Evolutionary conservation across 768 basidiomycete species (phyloP).

Genomic region (Auricularia sp.): DNA sequence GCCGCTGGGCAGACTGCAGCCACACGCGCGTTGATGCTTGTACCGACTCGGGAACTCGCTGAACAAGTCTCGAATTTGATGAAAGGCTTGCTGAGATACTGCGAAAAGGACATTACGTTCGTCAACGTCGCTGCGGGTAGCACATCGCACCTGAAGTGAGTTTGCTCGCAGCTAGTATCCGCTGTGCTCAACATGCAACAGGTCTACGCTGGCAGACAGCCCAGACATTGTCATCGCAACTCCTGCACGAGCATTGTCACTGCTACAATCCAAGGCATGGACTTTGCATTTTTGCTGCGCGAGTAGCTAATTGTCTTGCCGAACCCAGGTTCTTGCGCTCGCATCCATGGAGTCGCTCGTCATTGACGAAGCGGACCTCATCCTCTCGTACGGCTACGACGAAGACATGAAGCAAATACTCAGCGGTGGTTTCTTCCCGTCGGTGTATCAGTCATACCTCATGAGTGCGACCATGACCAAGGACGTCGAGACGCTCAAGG

Average conservation of each 20-base stretch:
- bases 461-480: conserved; percentile 98
- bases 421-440: conserved; percentile 55
- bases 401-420: conserved; percentile 72
- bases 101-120: conserved; percentile 60
- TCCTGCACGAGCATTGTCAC: conserved; percentile 56
- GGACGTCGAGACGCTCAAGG: conserved; percentile 87
- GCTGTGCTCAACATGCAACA: conserved; percentile 15
- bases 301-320: background rate
- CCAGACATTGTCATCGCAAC: conserved; percentile 78
- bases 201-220: conserved; percentile 50
- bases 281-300: background rate
- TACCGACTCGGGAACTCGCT: conserved; percentile 87
- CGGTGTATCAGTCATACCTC: conserved; percentile 81
- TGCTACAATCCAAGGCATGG: conserved; percentile 61
- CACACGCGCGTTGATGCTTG: conserved; percentile 70
- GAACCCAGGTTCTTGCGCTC: conserved; percentile 49
- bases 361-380: conserved; percentile 95
- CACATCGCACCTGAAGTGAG: conserved; percentile 59
- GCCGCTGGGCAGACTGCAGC: conserved; percentile 27
- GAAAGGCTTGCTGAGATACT: conserved; percentile 58
- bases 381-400: conserved; percentile 93
- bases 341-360: conserved; percentile 71
- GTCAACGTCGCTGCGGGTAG: conserved; percentile 73
- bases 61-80: conserved; percentile 79
- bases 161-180: conserved; percentile 3